phyloP scores from a whole-genome alignment of 1,284 basidiomycete genomes.

The Phylloboletellus chloephorus region DNA sequence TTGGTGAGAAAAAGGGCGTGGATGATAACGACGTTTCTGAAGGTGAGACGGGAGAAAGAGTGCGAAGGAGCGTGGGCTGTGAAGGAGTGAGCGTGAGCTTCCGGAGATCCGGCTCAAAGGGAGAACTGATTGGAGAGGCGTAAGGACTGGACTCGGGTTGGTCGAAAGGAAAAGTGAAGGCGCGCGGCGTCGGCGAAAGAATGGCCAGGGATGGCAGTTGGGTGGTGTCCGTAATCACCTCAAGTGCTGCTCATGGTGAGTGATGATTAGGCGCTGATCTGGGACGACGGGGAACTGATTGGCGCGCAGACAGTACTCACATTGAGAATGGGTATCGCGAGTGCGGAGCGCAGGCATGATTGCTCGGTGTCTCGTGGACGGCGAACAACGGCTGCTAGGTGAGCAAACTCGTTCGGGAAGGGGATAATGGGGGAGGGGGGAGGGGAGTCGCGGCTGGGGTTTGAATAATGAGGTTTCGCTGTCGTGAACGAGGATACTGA shows the following conservation, averaged over 20 bases:
- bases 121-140: constrained; percentile 57
- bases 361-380: constrained; percentile 32
- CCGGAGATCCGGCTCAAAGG: constrained; percentile 64
- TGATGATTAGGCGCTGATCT: constrained; percentile 17
- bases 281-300: constrained; percentile 9
- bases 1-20: constrained; percentile 37
- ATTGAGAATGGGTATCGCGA: constrained; percentile 60
- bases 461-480: constrained; percentile 44
- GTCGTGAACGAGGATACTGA: constrained; percentile 33
- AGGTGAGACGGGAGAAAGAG: constrained; percentile 44
- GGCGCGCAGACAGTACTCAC: constrained; percentile 36
- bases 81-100: constrained; percentile 45
- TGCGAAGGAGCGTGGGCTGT: constrained; percentile 38
- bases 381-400: constrained; percentile 28
- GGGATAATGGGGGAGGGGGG: constrained; percentile 27
- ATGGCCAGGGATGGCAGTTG: constrained; percentile 57
- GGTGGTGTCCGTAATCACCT: constrained; percentile 62
- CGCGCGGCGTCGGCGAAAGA: constrained; percentile 71
- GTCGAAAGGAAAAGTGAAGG: constrained; percentile 62
- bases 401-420: constrained; percentile 33
- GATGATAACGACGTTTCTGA: constrained; percentile 27
- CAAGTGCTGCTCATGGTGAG: constrained; percentile 52
- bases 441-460: constrained; percentile 28
- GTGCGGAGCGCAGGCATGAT: constrained; percentile 73
- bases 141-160: constrained; percentile 54